These are phyloP conservation scores for Dalbergia cochinchinensis DNA, from an alignment of 306 rosid species.

Conservation along the genomic window DNA sequence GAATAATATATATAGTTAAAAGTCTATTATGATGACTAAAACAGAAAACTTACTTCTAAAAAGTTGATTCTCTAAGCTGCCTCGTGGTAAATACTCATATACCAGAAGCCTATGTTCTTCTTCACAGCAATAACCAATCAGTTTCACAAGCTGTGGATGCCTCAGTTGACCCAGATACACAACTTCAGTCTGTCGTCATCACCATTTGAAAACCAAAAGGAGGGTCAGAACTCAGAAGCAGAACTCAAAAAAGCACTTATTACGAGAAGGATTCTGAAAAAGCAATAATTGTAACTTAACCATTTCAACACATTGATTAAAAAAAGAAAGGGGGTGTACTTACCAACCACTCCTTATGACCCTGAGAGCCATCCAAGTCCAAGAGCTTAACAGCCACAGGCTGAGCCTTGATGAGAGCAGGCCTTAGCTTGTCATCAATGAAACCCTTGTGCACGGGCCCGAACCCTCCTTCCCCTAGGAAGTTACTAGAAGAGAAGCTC, in stretches of 20 bases:
- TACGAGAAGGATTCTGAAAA: background rate
- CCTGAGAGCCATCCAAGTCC: constrained; percentile 89
- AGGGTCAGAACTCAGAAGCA: constrained; percentile 36
- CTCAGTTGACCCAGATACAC: constrained; percentile 90
- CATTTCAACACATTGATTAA: background rate
- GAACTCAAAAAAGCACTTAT: constrained; percentile 27
- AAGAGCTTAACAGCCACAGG: constrained; percentile 93
- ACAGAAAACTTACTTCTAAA: constrained; percentile 88
- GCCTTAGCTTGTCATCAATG: constrained; percentile 85
- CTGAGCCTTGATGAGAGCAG: constrained; percentile 78
- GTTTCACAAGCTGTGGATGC: constrained; percentile 84
- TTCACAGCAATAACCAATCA: constrained; percentile 95
- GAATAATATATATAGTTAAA: background rate
- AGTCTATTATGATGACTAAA: background rate
- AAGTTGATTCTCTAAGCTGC: constrained; percentile 94
- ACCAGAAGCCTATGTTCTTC: constrained; percentile 88
- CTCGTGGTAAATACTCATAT: constrained; percentile 92
- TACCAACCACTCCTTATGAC: constrained; percentile 99
- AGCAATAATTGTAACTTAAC: background rate
- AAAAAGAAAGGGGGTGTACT: constrained; percentile 20
- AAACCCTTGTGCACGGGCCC: constrained; percentile 97
- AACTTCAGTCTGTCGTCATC: constrained; percentile 78
- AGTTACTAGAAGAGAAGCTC: constrained; percentile 70
- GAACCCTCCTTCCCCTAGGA: constrained; percentile 97
- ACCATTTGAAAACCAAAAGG: background rate